phyloP scores from a whole-genome alignment of 495 filamentous ascomycete species.

The Penicillium bialowiezense region DNA sequence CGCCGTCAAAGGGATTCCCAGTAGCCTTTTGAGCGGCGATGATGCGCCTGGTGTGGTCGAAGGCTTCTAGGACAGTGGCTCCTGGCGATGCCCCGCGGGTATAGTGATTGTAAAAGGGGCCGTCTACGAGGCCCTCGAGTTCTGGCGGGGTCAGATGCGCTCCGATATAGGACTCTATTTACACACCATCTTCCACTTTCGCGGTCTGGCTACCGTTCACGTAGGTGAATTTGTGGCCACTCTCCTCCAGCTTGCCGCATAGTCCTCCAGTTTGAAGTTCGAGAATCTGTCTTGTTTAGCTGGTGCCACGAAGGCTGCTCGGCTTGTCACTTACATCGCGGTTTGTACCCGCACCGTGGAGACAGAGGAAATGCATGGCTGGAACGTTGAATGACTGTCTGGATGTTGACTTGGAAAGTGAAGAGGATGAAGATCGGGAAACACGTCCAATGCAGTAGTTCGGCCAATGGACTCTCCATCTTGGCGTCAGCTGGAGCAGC shows the following conservation, averaged over 20 bases:
- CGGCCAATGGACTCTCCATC: too few relatives aligned
- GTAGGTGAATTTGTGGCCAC: conserved; percentile 35
- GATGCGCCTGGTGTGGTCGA: conserved; percentile 29
- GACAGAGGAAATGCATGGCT: conserved; percentile 40
- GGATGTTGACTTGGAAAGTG: neutral
- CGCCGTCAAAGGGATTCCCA: conserved; percentile 45
- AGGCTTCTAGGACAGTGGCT: conserved; percentile 25
- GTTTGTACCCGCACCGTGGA: conserved; percentile 39
- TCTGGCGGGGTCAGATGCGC: conserved; percentile 20
- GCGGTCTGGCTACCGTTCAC: conserved; percentile 30
- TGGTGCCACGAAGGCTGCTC: too few relatives aligned
- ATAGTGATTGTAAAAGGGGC: conserved; percentile 42
- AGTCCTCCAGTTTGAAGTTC: conserved; percentile 41
- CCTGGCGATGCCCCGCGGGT: conserved; percentile 23
- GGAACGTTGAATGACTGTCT: neutral
- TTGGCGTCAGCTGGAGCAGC: too few relatives aligned
- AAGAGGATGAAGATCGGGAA: too few relatives aligned
- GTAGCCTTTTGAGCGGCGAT: conserved; percentile 15
- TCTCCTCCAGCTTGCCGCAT: conserved; percentile 26
- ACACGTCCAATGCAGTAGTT: too few relatives aligned
- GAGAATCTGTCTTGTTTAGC: conserved; percentile 27
- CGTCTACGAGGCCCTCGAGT: conserved; percentile 32
- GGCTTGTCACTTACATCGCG: conserved; percentile 28
- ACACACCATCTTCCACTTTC: conserved; percentile 30
- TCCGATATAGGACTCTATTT: too few relatives aligned